Conservation (phyloP, 306 rosid species). For the Glycyrrhiza uralensis region DNA sequence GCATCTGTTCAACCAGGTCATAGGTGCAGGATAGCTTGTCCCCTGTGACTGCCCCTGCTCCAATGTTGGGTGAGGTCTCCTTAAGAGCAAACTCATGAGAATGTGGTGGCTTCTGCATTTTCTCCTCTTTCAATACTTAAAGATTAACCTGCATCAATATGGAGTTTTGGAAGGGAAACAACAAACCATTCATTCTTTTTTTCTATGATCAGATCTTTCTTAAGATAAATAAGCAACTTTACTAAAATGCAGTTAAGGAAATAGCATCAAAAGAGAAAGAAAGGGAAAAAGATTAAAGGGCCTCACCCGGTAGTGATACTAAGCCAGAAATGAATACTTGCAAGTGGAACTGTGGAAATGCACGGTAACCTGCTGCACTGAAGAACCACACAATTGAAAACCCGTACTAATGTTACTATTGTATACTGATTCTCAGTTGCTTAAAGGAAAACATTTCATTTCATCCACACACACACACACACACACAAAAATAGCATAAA, state of each 20-base stretch:
- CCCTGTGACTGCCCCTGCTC: slow-evolving; percentile 50
- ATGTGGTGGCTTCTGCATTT: slow-evolving; percentile 70
- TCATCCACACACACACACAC: no score
- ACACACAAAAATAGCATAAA: not conserved
- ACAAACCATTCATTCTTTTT: not conserved
- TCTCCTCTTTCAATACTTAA: slow-evolving; percentile 2
- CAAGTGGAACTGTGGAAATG: not conserved
- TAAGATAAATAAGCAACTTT: not conserved
- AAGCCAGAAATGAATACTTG: not conserved
- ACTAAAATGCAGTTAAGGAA: slow-evolving; percentile 1
- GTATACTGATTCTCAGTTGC: not conserved
- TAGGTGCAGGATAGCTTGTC: slow-evolving; percentile 86
- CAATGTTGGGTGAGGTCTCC: slow-evolving; percentile 86
- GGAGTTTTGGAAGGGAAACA: not conserved
- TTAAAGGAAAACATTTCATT: not conserved
- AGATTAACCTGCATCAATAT: not conserved
- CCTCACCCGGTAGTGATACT: not conserved
- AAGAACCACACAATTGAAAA: slow-evolving; percentile 4
- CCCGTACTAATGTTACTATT: not conserved
- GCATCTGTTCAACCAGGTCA: slow-evolving; percentile 95
- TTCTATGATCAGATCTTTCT: not conserved
- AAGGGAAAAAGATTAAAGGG: not conserved
- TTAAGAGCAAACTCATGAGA: slow-evolving; percentile 72
- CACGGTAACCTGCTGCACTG: slow-evolving; percentile 31
- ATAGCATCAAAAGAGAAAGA: not conserved